Percentiles rank a stretch among this genome's conserved stretches.
Conservation (phyloP, 1,284 basidiomycete species). For the Cutaneotrichosporon curvatum region DNA sequence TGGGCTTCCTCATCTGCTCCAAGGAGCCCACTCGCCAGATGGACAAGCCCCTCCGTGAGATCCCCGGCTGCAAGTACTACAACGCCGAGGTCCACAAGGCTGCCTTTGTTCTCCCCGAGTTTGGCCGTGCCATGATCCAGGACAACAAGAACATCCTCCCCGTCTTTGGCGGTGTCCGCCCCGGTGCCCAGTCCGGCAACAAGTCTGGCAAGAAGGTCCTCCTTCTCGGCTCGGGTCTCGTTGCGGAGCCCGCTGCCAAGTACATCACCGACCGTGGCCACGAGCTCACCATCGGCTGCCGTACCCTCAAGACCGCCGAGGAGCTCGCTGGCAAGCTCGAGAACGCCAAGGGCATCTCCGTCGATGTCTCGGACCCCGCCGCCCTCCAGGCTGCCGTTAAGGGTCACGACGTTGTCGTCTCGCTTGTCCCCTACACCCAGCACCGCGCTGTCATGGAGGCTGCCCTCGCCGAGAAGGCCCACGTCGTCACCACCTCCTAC, state of each 20-base stretch:
- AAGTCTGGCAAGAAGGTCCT: slow-evolving; percentile 64
- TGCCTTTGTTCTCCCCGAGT: slow-evolving; percentile 88
- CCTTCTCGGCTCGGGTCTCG: slow-evolving; percentile 89
- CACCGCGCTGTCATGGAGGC: slow-evolving; percentile 89
- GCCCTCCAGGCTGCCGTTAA: slow-evolving; percentile 75
- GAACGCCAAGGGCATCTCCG: slow-evolving; percentile 64
- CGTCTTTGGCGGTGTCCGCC: slow-evolving; percentile 54
- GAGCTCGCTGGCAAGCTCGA: slow-evolving; percentile 63
- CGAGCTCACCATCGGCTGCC: slow-evolving; percentile 75
- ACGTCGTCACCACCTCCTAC: slow-evolving; percentile 96
- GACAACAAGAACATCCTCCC: slow-evolving; percentile 65
- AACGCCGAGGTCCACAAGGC: slow-evolving; percentile 40
- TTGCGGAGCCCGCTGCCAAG: slow-evolving; percentile 88
- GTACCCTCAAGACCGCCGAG: slow-evolving; percentile 69
- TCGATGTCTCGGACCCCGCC: slow-evolving; percentile 70
- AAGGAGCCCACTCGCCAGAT: slow-evolving; percentile 68
- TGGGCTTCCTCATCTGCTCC: slow-evolving; percentile 89
- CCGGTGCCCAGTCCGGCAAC: slow-evolving; percentile 49
- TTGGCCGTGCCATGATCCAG: slow-evolving; percentile 67
- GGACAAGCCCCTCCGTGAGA: slow-evolving; percentile 60
- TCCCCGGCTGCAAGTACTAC: slow-evolving; percentile 52
- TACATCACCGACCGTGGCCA: slow-evolving; percentile 83
- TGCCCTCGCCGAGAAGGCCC: slow-evolving; percentile 80
- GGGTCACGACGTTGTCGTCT: slow-evolving; percentile 87
- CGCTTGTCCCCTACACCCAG: slow-evolving; percentile 91